Evolutionary conservation across 1,139 yeast species (phyloP), one percentile per base, ranked within the genome.

Genomic region (Hyphopichia wangnamkhiaoensis): DNA sequence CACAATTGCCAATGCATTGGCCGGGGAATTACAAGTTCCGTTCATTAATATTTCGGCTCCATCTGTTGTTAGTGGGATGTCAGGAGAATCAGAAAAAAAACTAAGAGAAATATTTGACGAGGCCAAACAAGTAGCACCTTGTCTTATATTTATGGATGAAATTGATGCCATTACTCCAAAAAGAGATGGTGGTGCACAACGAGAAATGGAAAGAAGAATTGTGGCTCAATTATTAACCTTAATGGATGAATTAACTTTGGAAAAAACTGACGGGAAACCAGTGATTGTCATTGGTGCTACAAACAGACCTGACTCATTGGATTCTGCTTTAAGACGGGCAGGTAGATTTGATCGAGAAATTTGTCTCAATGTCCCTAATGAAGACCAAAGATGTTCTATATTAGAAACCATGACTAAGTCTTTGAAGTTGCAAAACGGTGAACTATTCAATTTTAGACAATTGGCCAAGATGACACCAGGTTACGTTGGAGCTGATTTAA

Each of bases 151-250:
- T 56, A 84, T 93, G 61, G 99, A 93, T 63, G 97, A 91, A 61
- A 91, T 93, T 48, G 99, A 93, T 64, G 97, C 98, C 6, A 91
- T 93, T 38, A 94, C 99, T 0, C 99, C 99, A 0, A 93, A 93
- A 58, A 79, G 99, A 65, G 99, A 93, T 60, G 78, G 78, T 1
- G 96, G 96, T 33, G 98, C 96, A 2, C 98, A 91, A 60, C 74
- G 98, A 49, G 98, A 94, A 66, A 93, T 93, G 98, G 99, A 94
- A 59, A 79, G 95, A 52, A 76, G 99, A 61, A 93, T 93, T 27
- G 98, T 93, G 2, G 98, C 98, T 0, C 98, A 93, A 60, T 68
- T 93, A 42, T 70, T 93, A 35, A 93, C 98, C 0, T 84, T 95
- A 28, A 91, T 93, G 89, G 98, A 91, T 61, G 97, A 90, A 53